Evolutionary conservation across 306 rosid species (phyloP), one percentile per base, ranked within the genome.

Genomic region (Purshia tridentata): DNA sequence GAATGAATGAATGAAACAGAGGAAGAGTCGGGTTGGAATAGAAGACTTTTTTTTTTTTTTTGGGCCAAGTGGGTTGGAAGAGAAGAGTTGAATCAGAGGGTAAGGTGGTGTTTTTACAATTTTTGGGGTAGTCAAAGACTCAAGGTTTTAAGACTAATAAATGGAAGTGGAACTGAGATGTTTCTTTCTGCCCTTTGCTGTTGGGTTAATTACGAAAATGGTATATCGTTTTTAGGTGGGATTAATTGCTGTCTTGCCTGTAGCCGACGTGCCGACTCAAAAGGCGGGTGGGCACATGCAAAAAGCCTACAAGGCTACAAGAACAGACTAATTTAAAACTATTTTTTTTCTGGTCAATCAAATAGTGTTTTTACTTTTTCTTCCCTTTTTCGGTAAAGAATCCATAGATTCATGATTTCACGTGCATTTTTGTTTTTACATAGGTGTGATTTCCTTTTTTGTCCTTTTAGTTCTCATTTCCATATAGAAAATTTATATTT

Each of bases 1-100:
- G 61, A 22, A 23, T 23, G 29, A 23, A 23, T 23, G 29, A 56
- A 16, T 69, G 41, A 37, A 74, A 77, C 67, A 58, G 61, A 23
- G 29, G 29, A 23, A 23, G 29, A 2, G 29, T 23, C 29, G 29
- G 2, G 29, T 23, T 14, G 3, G 66, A 3, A 61, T 13, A 8
- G 3, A 29, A 29, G 7, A 11, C n/a, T n/a, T n/a, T n/a, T n/a
- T n/a, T n/a, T n/a, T n/a, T n/a, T n/a, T n/a, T n/a, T n/a, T n/a
- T n/a, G n/a, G n/a, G n/a, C n/a, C n/a, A n/a, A n/a, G 9, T 10
- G 46, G 65, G 0, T 12, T 14, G 3, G 66, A 3, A 61, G 23
- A 8, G 3, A 29, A 29, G 7, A 11, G 61, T 2, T 55, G 6
- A 23, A 0, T 22, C 0, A 0, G 51, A 8, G 6, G 13, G 10